Evolutionary conservation across 495 filamentous ascomycete genomes (phyloP).

Genomic region (Tuber umbilicatum): DNA sequence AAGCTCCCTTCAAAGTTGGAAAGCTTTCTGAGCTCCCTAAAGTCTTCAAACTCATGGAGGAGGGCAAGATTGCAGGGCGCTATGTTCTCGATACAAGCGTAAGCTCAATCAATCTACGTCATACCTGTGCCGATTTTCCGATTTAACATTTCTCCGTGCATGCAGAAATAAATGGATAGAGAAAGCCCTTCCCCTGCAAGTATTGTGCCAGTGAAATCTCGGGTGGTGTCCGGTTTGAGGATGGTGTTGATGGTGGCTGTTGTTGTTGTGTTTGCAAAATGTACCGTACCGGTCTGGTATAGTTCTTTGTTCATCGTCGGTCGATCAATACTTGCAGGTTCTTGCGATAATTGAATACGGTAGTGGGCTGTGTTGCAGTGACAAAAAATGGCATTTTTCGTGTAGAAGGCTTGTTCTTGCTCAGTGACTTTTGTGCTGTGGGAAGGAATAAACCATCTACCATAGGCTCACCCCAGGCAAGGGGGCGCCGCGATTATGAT

Average conservation of each 20-base stretch:
- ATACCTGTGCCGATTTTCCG: neutral
- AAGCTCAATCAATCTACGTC: neutral
- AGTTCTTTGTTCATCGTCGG: neutral
- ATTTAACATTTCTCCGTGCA: neutral
- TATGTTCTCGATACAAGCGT: slow-evolving; percentile 67
- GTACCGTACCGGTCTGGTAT: neutral
- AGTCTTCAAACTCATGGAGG: slow-evolving; percentile 68
- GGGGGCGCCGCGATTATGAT: too few species aligned
- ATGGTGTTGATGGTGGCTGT: neutral
- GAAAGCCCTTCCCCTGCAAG: neutral
- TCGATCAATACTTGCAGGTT: neutral
- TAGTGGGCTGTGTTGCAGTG: too few species aligned
- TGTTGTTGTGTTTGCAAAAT: neutral
- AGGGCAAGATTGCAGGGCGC: slow-evolving; percentile 74
- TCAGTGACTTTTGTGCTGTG: too few species aligned
- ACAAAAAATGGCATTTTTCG: too few species aligned
- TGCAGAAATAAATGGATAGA: neutral
- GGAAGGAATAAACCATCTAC: too few species aligned
- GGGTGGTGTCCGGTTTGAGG: neutral
- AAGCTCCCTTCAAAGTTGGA: slow-evolving; percentile 74
- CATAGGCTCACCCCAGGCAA: too few species aligned
- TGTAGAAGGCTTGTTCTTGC: too few species aligned
- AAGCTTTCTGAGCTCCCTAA: slow-evolving; percentile 65
- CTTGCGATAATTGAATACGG: too few species aligned
- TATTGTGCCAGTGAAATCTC: neutral